Percentiles rank a stretch among this genome's conserved stretches.
phyloP scores from a whole-genome alignment of 1,284 basidiomycete genomes.

The Heterobasidion irregulare region DNA sequence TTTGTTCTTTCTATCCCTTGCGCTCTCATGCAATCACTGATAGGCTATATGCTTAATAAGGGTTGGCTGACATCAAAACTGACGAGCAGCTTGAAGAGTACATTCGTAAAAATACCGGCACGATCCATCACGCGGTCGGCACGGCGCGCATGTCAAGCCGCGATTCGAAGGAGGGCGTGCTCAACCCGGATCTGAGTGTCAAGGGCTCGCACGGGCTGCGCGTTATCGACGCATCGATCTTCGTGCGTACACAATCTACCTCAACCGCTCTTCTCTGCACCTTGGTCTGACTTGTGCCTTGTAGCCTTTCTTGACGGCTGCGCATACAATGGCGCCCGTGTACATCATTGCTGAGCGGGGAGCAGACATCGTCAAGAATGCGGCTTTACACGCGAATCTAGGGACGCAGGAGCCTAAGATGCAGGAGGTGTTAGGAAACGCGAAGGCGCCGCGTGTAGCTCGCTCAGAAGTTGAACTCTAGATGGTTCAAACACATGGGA shows the following conservation, averaged over 20 bases:
- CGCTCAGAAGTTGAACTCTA: too few relatives aligned
- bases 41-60: background rate
- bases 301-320: background rate
- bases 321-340: background rate
- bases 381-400: background rate
- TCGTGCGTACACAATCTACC: background rate
- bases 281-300: background rate
- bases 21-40: background rate
- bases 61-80: conserved; percentile 10
- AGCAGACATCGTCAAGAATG: background rate
- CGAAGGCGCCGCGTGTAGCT: too few relatives aligned
- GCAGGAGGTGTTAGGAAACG: too few relatives aligned
- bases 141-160: conserved; percentile 13
- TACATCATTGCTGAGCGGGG: background rate
- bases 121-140: conserved; percentile 23
- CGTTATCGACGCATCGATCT: conserved; percentile 10
- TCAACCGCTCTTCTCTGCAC: background rate
- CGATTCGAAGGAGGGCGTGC: conserved; percentile 11
- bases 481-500: too few relatives aligned
- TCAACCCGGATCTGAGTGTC: conserved; percentile 13
- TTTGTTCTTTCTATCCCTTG: background rate
- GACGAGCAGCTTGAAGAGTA: conserved; percentile 22
- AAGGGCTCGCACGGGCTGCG: conserved; percentile 14
- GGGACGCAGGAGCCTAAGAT: background rate
- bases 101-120: conserved; percentile 20